Conservation (phyloP, 148 eudicot species). For the Arbutus unedo region DNA sequence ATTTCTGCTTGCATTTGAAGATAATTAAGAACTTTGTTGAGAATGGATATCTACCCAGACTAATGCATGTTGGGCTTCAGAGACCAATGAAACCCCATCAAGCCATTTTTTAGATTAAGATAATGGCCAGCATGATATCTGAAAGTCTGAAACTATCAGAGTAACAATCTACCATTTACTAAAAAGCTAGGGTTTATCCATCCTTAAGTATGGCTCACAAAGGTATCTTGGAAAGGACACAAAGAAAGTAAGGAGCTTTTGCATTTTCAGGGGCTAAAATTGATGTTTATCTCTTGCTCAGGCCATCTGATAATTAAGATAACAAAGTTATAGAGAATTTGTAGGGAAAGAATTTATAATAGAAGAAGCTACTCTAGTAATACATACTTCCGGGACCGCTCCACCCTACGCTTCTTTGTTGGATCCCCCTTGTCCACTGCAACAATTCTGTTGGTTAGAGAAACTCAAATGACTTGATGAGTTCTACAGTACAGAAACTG, state of each 20-base stretch:
- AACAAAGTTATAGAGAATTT: not conserved
- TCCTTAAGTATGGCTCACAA: not conserved
- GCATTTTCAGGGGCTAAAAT: not conserved
- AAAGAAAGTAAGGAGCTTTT: not conserved
- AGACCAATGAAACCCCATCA: not conserved
- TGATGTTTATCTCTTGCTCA: not conserved
- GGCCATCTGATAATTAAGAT: not conserved
- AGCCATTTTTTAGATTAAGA: not conserved
- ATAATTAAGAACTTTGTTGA: not conserved
- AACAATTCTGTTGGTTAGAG: slow-evolving; percentile 12
- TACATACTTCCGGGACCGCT: slow-evolving; percentile 54
- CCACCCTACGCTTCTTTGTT: slow-evolving; percentile 58
- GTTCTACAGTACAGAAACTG: not conserved
- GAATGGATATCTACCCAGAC: not conserved
- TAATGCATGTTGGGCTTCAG: not conserved
- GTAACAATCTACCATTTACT: not conserved
- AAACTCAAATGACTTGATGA: not conserved
- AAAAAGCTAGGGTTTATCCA: not conserved
- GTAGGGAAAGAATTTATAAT: not conserved
- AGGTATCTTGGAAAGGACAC: not conserved
- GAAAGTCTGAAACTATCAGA: not conserved
- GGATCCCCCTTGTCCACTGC: slow-evolving; percentile 51
- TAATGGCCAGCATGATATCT: not conserved
- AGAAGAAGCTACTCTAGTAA: not conserved
- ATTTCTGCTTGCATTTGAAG: not conserved